phyloP scores from a whole-genome alignment of 208 protist species.

The Wallacemonas sp. region DNA sequence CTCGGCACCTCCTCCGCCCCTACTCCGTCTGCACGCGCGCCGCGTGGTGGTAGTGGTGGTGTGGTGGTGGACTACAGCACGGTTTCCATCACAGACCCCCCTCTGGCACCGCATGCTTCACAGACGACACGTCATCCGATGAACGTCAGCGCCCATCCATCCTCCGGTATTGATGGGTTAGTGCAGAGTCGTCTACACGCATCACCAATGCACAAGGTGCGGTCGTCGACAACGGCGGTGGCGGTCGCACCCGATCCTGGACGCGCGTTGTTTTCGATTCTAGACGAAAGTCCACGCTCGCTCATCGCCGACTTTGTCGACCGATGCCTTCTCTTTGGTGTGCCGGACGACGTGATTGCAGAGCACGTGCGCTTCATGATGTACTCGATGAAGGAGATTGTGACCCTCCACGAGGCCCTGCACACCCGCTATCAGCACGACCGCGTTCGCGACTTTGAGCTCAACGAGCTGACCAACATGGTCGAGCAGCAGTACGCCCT shows the following conservation, averaged over 20 bases:
- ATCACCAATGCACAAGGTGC: background rate
- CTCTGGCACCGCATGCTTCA: too few relatives aligned
- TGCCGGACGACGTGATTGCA: conserved; percentile 73
- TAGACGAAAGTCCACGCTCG: conserved; percentile 27
- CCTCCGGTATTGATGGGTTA: background rate
- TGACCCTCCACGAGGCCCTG: conserved; percentile 58
- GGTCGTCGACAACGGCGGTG: background rate
- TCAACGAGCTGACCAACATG: conserved; percentile 51
- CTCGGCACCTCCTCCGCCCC: background rate
- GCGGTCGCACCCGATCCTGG: background rate
- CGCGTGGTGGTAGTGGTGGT: background rate
- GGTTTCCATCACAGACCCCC: conserved; percentile 2
- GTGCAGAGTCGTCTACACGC: background rate
- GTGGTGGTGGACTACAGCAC: conserved; percentile 37
- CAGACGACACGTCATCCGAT: too few relatives aligned
- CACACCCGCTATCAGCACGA: conserved; percentile 59
- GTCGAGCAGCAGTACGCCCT: conserved; percentile 55
- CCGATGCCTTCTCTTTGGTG: conserved; percentile 44
- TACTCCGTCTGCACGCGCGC: background rate
- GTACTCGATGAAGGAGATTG: conserved; percentile 67
- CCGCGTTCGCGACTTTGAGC: conserved; percentile 57
- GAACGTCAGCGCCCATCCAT: background rate
- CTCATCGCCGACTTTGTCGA: conserved; percentile 80
- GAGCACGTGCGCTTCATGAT: conserved; percentile 80
- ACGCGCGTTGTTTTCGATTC: background rate